These are phyloP conservation scores for Solanum appendiculatum DNA, from an alignment of 257 asterid genomes.

Conservation along the genomic window DNA sequence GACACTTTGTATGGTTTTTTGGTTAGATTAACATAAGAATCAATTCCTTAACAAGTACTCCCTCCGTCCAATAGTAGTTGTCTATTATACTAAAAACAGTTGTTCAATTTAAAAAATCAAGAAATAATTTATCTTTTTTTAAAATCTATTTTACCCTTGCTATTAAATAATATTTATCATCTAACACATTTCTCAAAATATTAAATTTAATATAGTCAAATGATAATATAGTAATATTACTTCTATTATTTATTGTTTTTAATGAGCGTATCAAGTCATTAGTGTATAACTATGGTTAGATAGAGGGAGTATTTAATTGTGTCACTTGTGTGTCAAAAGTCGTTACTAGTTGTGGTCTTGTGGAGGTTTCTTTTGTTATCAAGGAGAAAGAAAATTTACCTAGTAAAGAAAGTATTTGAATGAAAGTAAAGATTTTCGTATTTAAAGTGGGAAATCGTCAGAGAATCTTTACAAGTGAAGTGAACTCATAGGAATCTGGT, in stretches of 20 bases:
- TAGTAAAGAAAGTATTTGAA: not conserved
- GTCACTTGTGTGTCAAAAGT: not conserved
- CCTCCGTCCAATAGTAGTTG: no score
- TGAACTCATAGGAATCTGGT: conserved; percentile 1
- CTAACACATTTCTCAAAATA: no score
- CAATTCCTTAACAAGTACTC: conserved; percentile 1
- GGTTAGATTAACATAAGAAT: not conserved
- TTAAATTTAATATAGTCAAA: no score
- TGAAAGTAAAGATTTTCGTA: not conserved
- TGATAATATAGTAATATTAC: no score
- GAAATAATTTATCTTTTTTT: no score
- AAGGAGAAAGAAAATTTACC: not conserved
- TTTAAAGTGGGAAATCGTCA: not conserved
- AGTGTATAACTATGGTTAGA: no score
- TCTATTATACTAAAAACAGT: no score
- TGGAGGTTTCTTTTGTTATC: not conserved
- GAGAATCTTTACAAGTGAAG: conserved; percentile 3
- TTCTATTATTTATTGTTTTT: no score
- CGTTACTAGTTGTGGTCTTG: not conserved
- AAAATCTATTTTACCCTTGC: no score
- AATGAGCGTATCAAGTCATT: no score
- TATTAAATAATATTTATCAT: no score
- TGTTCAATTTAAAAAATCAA: no score
- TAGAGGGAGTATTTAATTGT: not conserved
- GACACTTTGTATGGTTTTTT: not conserved